Conservation (phyloP, 2,329 filamentous ascomycete species). For the Podosphaera xanthii region DNA sequence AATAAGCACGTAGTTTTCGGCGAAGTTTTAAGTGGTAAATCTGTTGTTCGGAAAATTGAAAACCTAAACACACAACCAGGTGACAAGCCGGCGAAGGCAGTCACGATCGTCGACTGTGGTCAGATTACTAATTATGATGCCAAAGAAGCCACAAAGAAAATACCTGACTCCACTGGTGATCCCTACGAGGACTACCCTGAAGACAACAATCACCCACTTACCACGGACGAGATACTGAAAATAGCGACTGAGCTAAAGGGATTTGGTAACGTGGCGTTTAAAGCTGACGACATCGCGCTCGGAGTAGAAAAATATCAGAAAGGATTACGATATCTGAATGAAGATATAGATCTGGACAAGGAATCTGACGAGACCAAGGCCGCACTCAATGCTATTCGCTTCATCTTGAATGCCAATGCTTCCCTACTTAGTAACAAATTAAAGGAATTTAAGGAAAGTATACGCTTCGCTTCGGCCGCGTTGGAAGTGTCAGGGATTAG, state of each 20-base stretch:
- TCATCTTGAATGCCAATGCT: slow-evolving; percentile 72
- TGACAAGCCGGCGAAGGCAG: slow-evolving; percentile 59
- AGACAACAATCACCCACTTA: slow-evolving; percentile 41
- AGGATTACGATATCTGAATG: slow-evolving; percentile 68
- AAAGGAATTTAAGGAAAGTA: slow-evolving; percentile 44
- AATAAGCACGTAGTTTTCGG: slow-evolving; percentile 96
- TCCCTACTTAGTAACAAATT: slow-evolving; percentile 72
- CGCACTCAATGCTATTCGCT: slow-evolving; percentile 51
- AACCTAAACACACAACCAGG: slow-evolving; percentile 49
- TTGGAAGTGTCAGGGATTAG: slow-evolving; percentile 41
- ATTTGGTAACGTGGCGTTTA: slow-evolving; percentile 83
- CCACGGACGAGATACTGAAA: slow-evolving; percentile 44
- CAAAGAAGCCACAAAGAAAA: slow-evolving; percentile 40
- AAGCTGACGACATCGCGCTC: slow-evolving; percentile 41
- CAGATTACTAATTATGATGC: slow-evolving; percentile 55
- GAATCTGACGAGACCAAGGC: slow-evolving; percentile 45
- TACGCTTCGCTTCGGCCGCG: slow-evolving; percentile 48
- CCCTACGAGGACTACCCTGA: slow-evolving; percentile 91
- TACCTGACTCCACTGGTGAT: slow-evolving; percentile 64
- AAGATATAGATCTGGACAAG: slow-evolving; percentile 52
- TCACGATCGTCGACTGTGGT: slow-evolving; percentile 62
- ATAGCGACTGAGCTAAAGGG: slow-evolving; percentile 75
- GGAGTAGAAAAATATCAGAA: slow-evolving; percentile 90
- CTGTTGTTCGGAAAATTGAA: slow-evolving; percentile 72
- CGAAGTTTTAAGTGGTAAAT: slow-evolving; percentile 82